Base-by-base conservation (phyloP, 225 moss, liverwort and hornwort genomes). In the Bryum argenteum region DNA sequence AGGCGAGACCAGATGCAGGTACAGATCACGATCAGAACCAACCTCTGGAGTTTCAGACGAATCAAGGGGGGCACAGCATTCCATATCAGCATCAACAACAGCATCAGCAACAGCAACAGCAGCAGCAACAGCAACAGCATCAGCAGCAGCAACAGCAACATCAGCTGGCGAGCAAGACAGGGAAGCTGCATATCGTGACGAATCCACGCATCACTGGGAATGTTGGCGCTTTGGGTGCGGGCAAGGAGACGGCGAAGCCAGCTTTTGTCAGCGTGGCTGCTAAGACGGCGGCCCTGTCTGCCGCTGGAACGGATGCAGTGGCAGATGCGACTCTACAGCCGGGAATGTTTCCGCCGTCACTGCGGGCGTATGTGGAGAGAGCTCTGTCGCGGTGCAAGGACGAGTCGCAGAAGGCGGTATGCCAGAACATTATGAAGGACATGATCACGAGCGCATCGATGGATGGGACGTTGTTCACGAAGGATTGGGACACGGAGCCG, bases 401-500 rank as follows among this genome's bases (percentile, higher is more conserved):
- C 82, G 98, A 98, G 57, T 69, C 63, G 64, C 92, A 98, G 47
- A 98, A 98, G 65, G 82, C 85, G 22, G 80, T 74, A 63, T 98
- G 98, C 53, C 98, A 98, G 71, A 66, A 69, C 22, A 74, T 98
- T 38, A 94, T 98, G 98, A 98, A 98, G 77, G 92, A 98, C 85
- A 94, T 94, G 89, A 94, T 98, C 6, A 98, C 94, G 59, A 83
- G 54, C 41, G 91, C 94, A 20, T 91, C 98, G 42, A 73, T 85
- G 13, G 91, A 98, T 75, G 89, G 92, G n/a, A 92, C 98, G 1
- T 75, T 98, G 58, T 94, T 92, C 66, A 87, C 82, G 6, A 94
- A 84, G 39, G 89, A 98, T 75, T 98, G 98, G 98, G 98, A 98
- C 80, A 84, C 94, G 24, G 92, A 98, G 81, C 94, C 98, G 4